Evolutionary conservation across 768 basidiomycete genomes (phyloP), one percentile per base, ranked within the genome.

Genomic region (Hygrophoropsis aurantiaca): DNA sequence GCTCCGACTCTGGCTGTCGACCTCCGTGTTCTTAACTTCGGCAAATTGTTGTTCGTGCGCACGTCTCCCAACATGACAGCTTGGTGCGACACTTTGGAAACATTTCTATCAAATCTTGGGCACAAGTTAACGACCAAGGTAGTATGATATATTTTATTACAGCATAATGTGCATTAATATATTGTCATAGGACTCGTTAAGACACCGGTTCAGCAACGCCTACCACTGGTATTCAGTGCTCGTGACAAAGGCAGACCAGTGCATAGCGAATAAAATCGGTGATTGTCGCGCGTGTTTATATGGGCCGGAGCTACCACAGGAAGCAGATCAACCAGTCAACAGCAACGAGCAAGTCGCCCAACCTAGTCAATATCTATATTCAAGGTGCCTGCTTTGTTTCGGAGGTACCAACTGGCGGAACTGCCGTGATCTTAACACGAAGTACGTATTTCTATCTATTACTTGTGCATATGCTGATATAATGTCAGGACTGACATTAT

Each of bases 1-100:
- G 44, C 37, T 0, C 69, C 69, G 5, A 58, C 60, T 11, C 50
- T 71, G 3, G 69, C 64, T 13, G 59, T 71, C 2, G 62, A 68
- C 42, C 24, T 70, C 15, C 49, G 49, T 24, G 51, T 69, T 23
- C 44, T 70, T 9, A 54, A 62, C 24, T 66, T 70, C 6, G 59
- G 59, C 0, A 20, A 36, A 23, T 30, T 51, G 6, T 48, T 70
- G 0, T 69, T 65, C 47, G 36, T 65, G 21, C 46, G 40, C 19
- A 46, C 58, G 5, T 47, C 62, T 6, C 67, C 60, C 8, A 66
- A 67, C 36, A 55, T 51, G 36, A 58, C 59, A 1, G 66, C 58
- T 1, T 62, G 58, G 54, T 54, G 59, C n/a, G 51, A 60, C 13
- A 54, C 68, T 0, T 27, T 68, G 10, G 59, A 67, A 36, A 40